Base-by-base conservation (phyloP, 2,329 filamentous ascomycete species). In the Aspergillus texensis region DNA sequence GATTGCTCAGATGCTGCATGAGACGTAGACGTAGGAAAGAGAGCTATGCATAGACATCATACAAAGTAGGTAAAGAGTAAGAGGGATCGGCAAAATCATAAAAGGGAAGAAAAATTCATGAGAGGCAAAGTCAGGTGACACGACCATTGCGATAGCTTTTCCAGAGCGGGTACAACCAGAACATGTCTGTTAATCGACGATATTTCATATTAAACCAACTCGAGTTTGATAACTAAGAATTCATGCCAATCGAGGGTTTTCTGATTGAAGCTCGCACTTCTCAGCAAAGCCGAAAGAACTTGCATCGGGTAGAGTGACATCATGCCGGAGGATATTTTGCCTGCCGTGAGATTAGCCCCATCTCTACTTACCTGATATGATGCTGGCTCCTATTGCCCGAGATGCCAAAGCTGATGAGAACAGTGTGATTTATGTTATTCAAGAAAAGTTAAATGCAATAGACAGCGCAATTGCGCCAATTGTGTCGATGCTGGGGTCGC, bases 381-480 rank as follows among this genome's bases (percentile, higher is more conserved):
- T n/a, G 39, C 4, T 41, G 6, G 16, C 39, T 41, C 4, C 10
- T 9, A 46, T 46, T 11, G 10, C 21, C n/a, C 10, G 4, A 46
- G 10, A 21, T 24, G 2, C 4, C 10, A 46, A 46, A 11, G 10
- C 28, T 45, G 16, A 57, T 46, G 4, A 10, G 21, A 28, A 16
- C 24, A 73, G 71, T 73, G 70, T 62, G 70, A 73, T 61, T 57
- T 66, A 6, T 73, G 71, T 58, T 61, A 72, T 63, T 62, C 69
- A 2, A 71, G 70, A 65, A 74, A 74, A 69, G 62, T 72, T 3
- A 72, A 70, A 58, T 75, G 72, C 57, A 67, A 74, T 62, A 68
- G 66, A 55, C 62, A 67, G 39, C 41, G 56, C 8, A 53, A 55
- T 24, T 75, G 73, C 52, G 68, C 69, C 32, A 75, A 71, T 57